A percentile compares a stretch with the other conserved stretches of the same genome.
These are phyloP conservation scores for Aspergillus hortae DNA, from an alignment of 2,329 filamentous ascomycete species.

Conservation along the genomic window DNA sequence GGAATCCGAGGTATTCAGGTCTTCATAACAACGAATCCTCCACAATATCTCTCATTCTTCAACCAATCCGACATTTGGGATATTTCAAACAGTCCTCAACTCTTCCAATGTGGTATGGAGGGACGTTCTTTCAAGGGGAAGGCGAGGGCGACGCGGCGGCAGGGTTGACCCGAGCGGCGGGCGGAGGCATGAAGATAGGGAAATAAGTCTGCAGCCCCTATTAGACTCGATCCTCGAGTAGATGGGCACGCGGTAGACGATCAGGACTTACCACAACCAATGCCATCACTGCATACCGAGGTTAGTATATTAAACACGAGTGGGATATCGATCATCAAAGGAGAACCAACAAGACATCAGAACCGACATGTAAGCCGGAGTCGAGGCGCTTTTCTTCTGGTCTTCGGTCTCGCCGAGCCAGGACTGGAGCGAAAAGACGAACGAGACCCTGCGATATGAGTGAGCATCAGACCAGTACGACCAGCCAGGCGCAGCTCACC, in stretches of 20 bases:
- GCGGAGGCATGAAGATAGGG: conserved; percentile 61
- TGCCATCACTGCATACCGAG: conserved; percentile 53
- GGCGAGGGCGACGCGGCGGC: conserved; percentile 47
- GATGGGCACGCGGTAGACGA: not conserved
- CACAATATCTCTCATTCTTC: not conserved
- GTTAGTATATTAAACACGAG: conserved; percentile 12
- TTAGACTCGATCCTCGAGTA: not conserved
- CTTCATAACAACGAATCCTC: not conserved
- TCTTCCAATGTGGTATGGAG: conserved; percentile 4
- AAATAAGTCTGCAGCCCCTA: conserved; percentile 52
- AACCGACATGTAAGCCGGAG: conserved; percentile 71
- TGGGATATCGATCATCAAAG: not conserved
- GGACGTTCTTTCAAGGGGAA: conserved; percentile 10
- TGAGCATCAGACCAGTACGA: conserved; percentile 14
- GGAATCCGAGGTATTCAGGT: not conserved
- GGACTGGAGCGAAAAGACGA: conserved; percentile 46
- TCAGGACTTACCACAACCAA: conserved; percentile 47
- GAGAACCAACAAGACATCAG: conserved; percentile 68
- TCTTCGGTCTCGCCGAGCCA: conserved; percentile 49
- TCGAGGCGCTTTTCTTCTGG: conserved; percentile 58
- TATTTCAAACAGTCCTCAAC: not conserved
- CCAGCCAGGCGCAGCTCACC: conserved; percentile 39
- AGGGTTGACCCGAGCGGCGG: conserved; percentile 28
- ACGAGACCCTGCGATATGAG: conserved; percentile 37
- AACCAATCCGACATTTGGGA: not conserved